phyloP scores from a whole-genome alignment of 2,329 filamentous ascomycete species.

The Alternaria sp. region DNA sequence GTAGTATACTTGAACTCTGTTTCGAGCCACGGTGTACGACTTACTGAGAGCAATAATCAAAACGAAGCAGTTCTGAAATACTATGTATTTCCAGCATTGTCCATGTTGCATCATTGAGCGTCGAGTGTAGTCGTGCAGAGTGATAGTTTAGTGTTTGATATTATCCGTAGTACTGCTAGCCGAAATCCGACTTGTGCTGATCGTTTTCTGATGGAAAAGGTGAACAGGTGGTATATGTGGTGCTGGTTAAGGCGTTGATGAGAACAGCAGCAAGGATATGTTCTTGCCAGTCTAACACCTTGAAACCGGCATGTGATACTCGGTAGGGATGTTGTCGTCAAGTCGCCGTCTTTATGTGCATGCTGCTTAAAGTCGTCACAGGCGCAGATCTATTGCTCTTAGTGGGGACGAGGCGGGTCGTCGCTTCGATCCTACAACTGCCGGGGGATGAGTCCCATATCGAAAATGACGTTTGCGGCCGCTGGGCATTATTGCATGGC shows the following conservation, averaged over 20 bases:
- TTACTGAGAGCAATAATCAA: background rate
- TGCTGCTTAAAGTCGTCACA: slow-evolving; percentile 10
- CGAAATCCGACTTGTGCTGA: background rate
- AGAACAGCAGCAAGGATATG: background rate
- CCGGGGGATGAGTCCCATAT: background rate
- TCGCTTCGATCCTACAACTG: slow-evolving; percentile 2
- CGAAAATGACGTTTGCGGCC: slow-evolving; percentile 12
- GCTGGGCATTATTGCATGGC: slow-evolving; percentile 8
- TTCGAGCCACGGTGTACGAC: background rate
- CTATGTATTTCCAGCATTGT: background rate
- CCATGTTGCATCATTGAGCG: background rate
- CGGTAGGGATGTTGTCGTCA: slow-evolving; percentile 4
- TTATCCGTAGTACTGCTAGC: background rate
- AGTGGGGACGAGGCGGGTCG: slow-evolving; percentile 8
- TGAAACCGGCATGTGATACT: background rate
- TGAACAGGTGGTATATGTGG: slow-evolving; percentile 1
- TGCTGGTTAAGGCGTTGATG: background rate
- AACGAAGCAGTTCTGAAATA: background rate
- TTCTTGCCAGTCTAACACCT: background rate
- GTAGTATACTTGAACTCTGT: background rate
- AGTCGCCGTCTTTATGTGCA: slow-evolving; percentile 15
- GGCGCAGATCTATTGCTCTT: slow-evolving; percentile 7
- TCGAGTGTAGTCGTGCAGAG: background rate
- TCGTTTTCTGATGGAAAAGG: background rate
- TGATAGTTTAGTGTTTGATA: background rate